phyloP scores from a whole-genome alignment of 2,329 filamentous ascomycete species.

The Ascochyta lentis region DNA sequence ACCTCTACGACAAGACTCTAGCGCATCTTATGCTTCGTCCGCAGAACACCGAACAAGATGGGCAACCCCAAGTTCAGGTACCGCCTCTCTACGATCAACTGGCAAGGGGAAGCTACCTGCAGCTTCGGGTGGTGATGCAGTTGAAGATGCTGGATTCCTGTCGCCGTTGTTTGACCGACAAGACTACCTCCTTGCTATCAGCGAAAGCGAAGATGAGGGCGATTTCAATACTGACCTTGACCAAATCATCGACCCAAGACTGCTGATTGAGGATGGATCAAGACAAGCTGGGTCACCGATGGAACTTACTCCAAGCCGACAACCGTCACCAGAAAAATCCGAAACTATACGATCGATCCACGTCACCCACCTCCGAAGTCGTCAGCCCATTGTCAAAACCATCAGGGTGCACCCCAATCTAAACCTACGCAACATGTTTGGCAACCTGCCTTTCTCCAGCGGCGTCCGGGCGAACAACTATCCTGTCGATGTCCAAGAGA shows the following conservation, averaged over 20 bases:
- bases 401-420: slow-evolving; percentile 33
- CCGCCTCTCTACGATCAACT: slow-evolving; percentile 8
- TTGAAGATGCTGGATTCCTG: slow-evolving; percentile 17
- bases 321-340: slow-evolving; percentile 4
- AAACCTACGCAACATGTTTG: slow-evolving; percentile 25
- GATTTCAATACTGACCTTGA: slow-evolving; percentile 11
- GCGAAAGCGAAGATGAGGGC: slow-evolving; percentile 21
- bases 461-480: slow-evolving; percentile 19
- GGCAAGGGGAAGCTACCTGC: slow-evolving; percentile 19
- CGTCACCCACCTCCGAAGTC: slow-evolving; percentile 26
- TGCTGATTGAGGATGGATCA: slow-evolving; percentile 8
- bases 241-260: slow-evolving; percentile 21
- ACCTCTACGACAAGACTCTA: slow-evolving; percentile 16
- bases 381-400: slow-evolving; percentile 30
- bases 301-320: slow-evolving; percentile 14
- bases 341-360: slow-evolving; percentile 21
- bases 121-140: neutral
- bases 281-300: slow-evolving; percentile 15
- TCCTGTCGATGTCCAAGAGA: slow-evolving; percentile 16
- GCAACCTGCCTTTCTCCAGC: slow-evolving; percentile 27
- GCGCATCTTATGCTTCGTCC: slow-evolving; percentile 18
- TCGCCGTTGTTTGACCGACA: slow-evolving; percentile 29
- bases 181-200: slow-evolving; percentile 25
- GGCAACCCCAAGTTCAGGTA: slow-evolving; percentile 6
- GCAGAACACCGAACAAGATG: slow-evolving; percentile 15